Conservation (phyloP, 805 yeast species). For the Metschnikowia anglica region DNA sequence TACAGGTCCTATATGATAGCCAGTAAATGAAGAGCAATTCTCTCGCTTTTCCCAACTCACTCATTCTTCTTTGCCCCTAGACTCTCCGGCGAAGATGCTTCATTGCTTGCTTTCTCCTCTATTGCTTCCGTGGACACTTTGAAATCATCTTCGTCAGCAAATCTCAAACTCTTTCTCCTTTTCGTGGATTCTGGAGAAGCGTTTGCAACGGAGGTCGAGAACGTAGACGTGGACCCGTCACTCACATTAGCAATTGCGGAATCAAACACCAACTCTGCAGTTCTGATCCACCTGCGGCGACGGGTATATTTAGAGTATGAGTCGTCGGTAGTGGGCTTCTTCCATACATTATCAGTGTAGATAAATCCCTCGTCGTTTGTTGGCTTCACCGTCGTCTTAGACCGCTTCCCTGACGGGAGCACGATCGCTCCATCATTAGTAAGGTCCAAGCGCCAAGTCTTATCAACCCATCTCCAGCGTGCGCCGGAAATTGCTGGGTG, state of each 20-base stretch:
- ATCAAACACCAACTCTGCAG: conserved; percentile 72
- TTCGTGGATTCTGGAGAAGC: conserved; percentile 14
- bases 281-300: conserved; percentile 92
- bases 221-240: conserved; percentile 7
- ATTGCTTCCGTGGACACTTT: conserved; percentile 3
- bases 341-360: conserved; percentile 93
- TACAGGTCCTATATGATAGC: conserved; percentile 3
- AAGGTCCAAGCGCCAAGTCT: conserved; percentile 85
- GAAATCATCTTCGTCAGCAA: conserved; percentile 32
- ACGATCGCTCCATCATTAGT: conserved; percentile 86
- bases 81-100: conserved; percentile 1
- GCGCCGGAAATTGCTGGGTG: conserved; percentile 54
- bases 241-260: conserved; percentile 10
- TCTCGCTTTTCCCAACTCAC: background rate
- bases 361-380: conserved; percentile 79
- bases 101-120: conserved; percentile 5
- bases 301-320: conserved; percentile 88
- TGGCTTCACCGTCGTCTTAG: conserved; percentile 66
- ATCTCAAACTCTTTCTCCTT: conserved; percentile 45
- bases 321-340: conserved; percentile 83
- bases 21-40: background rate
- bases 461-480: conserved; percentile 94
- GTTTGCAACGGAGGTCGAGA: conserved; percentile 6
- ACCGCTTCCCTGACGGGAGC: conserved; percentile 57
- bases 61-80: conserved; percentile 11